phyloP scores from a whole-genome alignment of 257 asterid genomes.

The Salvia splendens region DNA sequence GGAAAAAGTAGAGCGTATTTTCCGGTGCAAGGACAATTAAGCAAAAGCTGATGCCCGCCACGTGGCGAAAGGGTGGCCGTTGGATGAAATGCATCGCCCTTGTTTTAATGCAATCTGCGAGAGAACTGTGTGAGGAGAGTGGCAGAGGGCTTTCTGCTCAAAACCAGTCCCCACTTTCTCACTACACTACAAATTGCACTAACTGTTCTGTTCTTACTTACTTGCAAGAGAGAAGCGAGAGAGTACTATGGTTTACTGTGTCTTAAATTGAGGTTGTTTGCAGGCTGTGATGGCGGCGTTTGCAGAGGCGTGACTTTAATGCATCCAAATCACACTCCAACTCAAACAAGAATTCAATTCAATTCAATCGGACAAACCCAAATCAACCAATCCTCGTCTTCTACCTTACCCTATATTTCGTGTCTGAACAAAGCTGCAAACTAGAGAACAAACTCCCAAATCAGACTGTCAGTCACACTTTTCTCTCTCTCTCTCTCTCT shows the following conservation, averaged over 20 bases:
- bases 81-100: conserved; percentile 45
- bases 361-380: not conserved
- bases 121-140: conserved; percentile 55
- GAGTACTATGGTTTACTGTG: conserved; percentile 33
- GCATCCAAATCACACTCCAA: conserved; percentile 40
- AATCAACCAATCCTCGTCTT: not conserved
- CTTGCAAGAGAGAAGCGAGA: too few relatives aligned
- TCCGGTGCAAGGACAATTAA: conserved; percentile 77
- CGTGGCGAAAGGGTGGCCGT: conserved; percentile 36
- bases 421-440: conserved; percentile 41
- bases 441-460: conserved; percentile 29
- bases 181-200: conserved; percentile 23
- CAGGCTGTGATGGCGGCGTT: conserved; percentile 90
- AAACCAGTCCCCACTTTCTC: conserved; percentile 26
- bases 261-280: conserved; percentile 71
- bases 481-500: too few relatives aligned
- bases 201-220: too few relatives aligned
- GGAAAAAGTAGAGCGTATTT: conserved; percentile 62
- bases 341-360: conserved; percentile 31
- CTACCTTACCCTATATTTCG: conserved; percentile 31
- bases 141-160: conserved; percentile 40
- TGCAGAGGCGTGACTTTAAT: conserved; percentile 80
- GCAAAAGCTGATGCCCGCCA: conserved; percentile 55
- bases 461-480: conserved; percentile 37
- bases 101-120: conserved; percentile 50